A percentile compares a stretch with the other conserved stretches of the same genome.
Evolutionary conservation across 2,329 filamentous ascomycete genomes (phyloP).

Genomic region (Fusarium albidum): DNA sequence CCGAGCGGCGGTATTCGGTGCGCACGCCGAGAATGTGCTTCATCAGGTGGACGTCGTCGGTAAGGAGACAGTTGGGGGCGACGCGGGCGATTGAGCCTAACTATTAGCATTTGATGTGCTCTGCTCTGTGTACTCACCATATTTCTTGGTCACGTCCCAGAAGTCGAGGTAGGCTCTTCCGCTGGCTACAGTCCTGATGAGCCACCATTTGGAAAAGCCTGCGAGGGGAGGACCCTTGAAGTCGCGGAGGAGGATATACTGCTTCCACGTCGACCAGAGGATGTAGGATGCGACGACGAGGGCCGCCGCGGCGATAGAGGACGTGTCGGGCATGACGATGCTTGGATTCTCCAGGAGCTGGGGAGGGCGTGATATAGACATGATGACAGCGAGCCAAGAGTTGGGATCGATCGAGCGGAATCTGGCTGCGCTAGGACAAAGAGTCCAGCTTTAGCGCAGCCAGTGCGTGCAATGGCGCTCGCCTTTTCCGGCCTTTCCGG

Average conservation of each 20-base stretch:
- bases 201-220: conserved; percentile 51
- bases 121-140: conserved; percentile 40
- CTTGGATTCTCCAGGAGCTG: too few species aligned
- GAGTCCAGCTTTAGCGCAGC: too few species aligned
- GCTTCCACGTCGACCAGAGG: conserved; percentile 33
- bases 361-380: too few species aligned
- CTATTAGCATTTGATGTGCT: conserved; percentile 1
- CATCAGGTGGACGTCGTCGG: conserved; percentile 49
- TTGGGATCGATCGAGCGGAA: too few species aligned
- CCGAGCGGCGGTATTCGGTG: conserved; percentile 44
- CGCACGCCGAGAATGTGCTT: conserved; percentile 46
- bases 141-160: conserved; percentile 46
- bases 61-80: conserved; percentile 52
- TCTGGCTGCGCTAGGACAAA: too few species aligned
- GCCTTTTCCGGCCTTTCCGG: too few species aligned
- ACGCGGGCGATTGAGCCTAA: conserved; percentile 49
- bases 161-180: conserved; percentile 48
- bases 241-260: conserved; percentile 50
- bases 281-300: conserved; percentile 7
- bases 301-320: conserved; percentile 19
- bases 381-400: too few species aligned
- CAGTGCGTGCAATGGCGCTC: too few species aligned
- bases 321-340: conserved; percentile 13
- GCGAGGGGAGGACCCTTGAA: conserved; percentile 50
- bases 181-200: conserved; percentile 42